Percentiles rank a stretch among this genome's conserved stretches.
Conservation (phyloP, 2,329 filamentous ascomycete genomes). For the Pseudomassariella vexata region DNA sequence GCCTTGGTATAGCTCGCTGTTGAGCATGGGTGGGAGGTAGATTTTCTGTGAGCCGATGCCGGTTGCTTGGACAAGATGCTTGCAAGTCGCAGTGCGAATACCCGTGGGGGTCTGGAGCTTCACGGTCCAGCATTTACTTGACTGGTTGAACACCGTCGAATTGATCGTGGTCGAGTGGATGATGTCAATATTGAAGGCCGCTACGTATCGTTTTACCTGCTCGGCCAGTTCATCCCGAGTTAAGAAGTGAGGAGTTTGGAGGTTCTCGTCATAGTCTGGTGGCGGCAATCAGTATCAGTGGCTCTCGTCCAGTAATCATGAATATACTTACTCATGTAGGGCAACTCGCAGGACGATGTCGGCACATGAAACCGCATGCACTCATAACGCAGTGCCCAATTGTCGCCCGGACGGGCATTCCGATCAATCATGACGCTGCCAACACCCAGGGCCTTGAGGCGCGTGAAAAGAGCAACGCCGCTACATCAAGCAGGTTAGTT, state of each 20-base stretch:
- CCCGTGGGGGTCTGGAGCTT: slow-evolving; percentile 11
- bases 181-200: slow-evolving; percentile 25
- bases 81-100: slow-evolving; percentile 7
- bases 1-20: slow-evolving; percentile 16
- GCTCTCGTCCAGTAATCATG: too few relatives aligned
- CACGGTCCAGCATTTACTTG: slow-evolving; percentile 19
- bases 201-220: slow-evolving; percentile 19
- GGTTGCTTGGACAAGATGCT: slow-evolving; percentile 21
- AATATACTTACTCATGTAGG: slow-evolving; percentile 22
- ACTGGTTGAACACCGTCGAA: slow-evolving; percentile 17
- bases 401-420: slow-evolving; percentile 29
- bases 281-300: not conserved
- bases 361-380: slow-evolving; percentile 31
- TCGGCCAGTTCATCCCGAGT: slow-evolving; percentile 17
- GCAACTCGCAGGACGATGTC: slow-evolving; percentile 27
- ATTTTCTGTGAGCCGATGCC: slow-evolving; percentile 17
- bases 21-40: slow-evolving; percentile 15
- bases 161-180: slow-evolving; percentile 21
- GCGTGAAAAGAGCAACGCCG: slow-evolving; percentile 24
- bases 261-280: slow-evolving; percentile 11
- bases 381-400: slow-evolving; percentile 33
- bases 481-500: slow-evolving; percentile 8
- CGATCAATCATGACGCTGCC: slow-evolving; percentile 29
- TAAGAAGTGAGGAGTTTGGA: slow-evolving; percentile 13
- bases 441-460: slow-evolving; percentile 30